Percentiles rank a stretch among this genome's conserved stretches.
Evolutionary conservation across 352 stramenopile species (phyloP).

Genomic region (Phytophthora tubulina): DNA sequence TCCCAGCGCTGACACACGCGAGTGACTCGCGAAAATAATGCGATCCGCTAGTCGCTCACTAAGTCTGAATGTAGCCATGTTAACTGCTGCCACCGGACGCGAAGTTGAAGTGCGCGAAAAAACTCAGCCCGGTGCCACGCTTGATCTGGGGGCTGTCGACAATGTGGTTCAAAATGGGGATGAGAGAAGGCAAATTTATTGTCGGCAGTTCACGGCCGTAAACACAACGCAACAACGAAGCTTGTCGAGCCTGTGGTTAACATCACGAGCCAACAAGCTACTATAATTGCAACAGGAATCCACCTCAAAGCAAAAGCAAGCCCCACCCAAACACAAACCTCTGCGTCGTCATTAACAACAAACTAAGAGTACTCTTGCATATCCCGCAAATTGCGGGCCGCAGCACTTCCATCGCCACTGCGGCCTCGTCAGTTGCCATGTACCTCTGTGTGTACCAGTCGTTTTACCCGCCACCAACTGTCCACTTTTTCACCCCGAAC

Average conservation of each 20-base stretch:
- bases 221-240: slow-evolving; percentile 6
- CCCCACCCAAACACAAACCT: no score
- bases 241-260: neutral
- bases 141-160: neutral
- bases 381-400: no score
- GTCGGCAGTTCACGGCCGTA: neutral
- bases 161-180: no score
- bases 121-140: slow-evolving; percentile 1
- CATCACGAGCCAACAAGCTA: neutral
- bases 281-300: no score
- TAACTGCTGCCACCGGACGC: slow-evolving; percentile 19
- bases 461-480: slow-evolving; percentile 6
- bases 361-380: no score
- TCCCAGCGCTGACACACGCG: no score
- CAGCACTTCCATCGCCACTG: neutral
- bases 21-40: no score
- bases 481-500: slow-evolving; percentile 15
- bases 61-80: slow-evolving; percentile 10
- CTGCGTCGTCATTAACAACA: no score
- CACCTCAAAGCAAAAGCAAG: no score
- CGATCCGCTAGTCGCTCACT: no score
- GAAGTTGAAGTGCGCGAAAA: slow-evolving; percentile 20
- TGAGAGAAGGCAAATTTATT: no score
- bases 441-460: neutral
- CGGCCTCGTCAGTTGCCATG: neutral